phyloP scores from a whole-genome alignment of 768 basidiomycete species.

The Sarcodon aspratus region DNA sequence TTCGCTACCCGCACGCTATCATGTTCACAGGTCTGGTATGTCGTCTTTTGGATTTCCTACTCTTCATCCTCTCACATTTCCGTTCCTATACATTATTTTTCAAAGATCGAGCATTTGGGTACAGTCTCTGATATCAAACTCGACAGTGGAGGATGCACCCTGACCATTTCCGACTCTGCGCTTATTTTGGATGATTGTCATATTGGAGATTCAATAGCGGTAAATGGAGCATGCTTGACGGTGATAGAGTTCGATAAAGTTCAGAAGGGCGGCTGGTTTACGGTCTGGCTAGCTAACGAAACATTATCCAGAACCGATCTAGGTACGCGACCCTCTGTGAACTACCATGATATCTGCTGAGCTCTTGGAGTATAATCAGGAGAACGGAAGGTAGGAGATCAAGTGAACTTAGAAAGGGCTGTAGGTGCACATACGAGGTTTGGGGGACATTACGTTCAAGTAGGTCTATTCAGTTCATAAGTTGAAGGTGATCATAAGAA shows the following conservation, averaged over 20 bases:
- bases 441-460: constrained; percentile 98
- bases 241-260: constrained; percentile 72
- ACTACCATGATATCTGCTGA: background rate
- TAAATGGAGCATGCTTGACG: constrained; percentile 75
- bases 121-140: constrained; percentile 51
- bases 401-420: constrained; percentile 89
- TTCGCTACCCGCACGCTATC: constrained; percentile 3
- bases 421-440: constrained; percentile 88
- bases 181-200: constrained; percentile 81
- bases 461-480: constrained; percentile 17
- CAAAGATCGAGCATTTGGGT: constrained; percentile 85
- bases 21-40: constrained; percentile 81
- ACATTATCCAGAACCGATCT: constrained; percentile 86
- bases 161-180: constrained; percentile 62
- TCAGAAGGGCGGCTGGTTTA: constrained; percentile 70
- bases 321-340: constrained; percentile 33
- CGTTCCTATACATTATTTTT: constrained; percentile 4
- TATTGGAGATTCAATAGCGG: constrained; percentile 89
- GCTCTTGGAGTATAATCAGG: constrained; percentile 31
- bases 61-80: background rate
- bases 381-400: constrained; percentile 63
- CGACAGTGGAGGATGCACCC: constrained; percentile 69
- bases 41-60: background rate
- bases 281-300: constrained; percentile 93
- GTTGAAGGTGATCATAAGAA: background rate